A percentile compares a stretch with the other conserved stretches of the same genome.
Conservation (phyloP, 176 grass and related monocot species). For the Zoysia japonica region DNA sequence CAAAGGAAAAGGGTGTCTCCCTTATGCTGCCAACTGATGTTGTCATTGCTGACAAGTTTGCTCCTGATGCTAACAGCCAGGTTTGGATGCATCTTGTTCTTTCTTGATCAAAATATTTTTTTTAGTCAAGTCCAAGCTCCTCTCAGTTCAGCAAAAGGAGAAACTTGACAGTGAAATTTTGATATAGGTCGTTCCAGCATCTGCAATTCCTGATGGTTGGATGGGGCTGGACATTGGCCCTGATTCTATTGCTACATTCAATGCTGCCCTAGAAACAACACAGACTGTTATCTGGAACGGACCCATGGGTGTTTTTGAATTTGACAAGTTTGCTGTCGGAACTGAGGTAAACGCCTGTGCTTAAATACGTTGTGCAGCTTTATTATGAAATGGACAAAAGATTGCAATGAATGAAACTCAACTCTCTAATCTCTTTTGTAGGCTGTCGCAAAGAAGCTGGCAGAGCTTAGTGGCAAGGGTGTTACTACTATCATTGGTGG, state of each 20-base stretch:
- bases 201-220: constrained; percentile 51
- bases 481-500: constrained; percentile 82
- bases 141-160: background rate
- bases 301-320: constrained; percentile 63
- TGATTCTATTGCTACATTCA: constrained; percentile 45
- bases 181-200: constrained; percentile 48
- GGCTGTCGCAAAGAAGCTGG: constrained; percentile 75
- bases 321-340: constrained; percentile 50
- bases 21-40: constrained; percentile 52
- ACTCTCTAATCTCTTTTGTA: constrained; percentile 35
- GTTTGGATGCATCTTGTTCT: constrained; percentile 12
- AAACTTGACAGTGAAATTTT: background rate
- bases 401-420: constrained; percentile 5
- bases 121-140: background rate
- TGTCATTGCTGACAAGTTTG: constrained; percentile 45
- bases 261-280: constrained; percentile 52
- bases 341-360: constrained; percentile 39
- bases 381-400: constrained; percentile 7
- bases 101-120: background rate
- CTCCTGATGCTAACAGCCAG: constrained; percentile 47
- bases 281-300: constrained; percentile 64
- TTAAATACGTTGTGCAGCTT: background rate
- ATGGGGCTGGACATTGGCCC: constrained; percentile 56
- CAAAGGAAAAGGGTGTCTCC: constrained; percentile 48
- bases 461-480: constrained; percentile 67